Evolutionary conservation across 768 basidiomycete species (phyloP).

Genomic region (Pleurotus sapidus): DNA sequence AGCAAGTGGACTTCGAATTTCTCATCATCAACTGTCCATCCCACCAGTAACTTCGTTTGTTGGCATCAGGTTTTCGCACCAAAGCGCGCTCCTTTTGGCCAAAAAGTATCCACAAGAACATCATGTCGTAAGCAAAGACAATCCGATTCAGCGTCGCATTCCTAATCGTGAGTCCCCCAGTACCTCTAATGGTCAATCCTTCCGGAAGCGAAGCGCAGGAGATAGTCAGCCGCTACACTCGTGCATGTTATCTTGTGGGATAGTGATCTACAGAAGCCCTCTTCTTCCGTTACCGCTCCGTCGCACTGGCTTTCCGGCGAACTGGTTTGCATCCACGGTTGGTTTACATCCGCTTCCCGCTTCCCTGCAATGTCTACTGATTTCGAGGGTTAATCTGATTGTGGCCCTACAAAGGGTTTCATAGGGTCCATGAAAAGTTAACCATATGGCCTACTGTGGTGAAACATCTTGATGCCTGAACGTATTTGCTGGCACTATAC

Average conservation of each 20-base stretch:
- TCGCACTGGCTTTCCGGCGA: not conserved
- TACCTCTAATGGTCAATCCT: not conserved
- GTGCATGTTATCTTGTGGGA: not conserved
- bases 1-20: not conserved
- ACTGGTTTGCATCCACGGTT: not conserved
- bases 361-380: not conserved
- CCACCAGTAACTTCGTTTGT: not conserved
- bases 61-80: no score
- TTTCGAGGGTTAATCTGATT: conserved; percentile 5
- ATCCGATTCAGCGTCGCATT: not conserved
- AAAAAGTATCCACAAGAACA: not conserved
- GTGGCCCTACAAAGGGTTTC: conserved; percentile 1
- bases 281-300: not conserved
- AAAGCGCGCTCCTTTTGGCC: not conserved
- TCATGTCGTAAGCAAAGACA: not conserved
- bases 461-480: not conserved
- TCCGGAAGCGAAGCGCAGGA: not conserved
- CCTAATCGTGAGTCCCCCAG: not conserved
- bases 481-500: not conserved
- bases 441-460: not conserved
- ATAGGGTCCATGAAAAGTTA: conserved; percentile 5
- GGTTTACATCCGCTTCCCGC: not conserved
- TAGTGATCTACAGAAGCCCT: conserved; percentile 2
- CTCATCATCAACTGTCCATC: not conserved
- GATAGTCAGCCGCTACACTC: not conserved